phyloP scores from a whole-genome alignment of 2,329 filamentous ascomycete genomes.

The Apiospora koreana region DNA sequence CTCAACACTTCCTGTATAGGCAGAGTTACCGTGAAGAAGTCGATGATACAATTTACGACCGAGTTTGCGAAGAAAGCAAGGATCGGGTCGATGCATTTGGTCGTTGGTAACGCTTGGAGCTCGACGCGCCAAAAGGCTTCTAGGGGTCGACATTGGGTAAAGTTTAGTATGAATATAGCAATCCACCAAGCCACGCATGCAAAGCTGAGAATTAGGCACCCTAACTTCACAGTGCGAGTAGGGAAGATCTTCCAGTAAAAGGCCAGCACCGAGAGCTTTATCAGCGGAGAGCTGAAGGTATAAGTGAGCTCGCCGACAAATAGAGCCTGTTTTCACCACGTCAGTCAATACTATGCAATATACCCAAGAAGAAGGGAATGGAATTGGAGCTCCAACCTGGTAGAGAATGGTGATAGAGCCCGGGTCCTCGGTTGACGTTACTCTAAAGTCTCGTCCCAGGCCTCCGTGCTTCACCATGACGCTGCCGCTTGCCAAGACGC shows the following conservation, averaged over 20 bases:
- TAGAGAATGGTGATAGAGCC: not conserved
- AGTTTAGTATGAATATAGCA: not conserved
- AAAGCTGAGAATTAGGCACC: slow-evolving; percentile 9
- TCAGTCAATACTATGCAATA: not conserved
- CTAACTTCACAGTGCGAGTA: slow-evolving; percentile 12
- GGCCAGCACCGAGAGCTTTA: slow-evolving; percentile 17
- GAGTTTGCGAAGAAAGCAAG: not conserved
- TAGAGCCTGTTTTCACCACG: slow-evolving; percentile 16
- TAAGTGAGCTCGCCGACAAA: slow-evolving; percentile 25
- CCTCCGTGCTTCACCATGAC: not conserved
- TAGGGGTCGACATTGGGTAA: slow-evolving; percentile 3
- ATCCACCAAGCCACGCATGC: not conserved
- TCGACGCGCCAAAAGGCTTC: not conserved
- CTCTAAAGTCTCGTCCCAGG: not conserved
- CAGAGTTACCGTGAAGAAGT: not conserved
- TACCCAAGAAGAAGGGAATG: not conserved
- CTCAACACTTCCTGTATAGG: not conserved
- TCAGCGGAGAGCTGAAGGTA: slow-evolving; percentile 14
- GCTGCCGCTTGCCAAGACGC: not conserved
- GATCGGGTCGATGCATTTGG: slow-evolving; percentile 6
- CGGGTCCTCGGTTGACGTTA: not conserved
- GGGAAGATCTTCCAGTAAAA: slow-evolving; percentile 18
- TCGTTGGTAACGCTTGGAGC: not conserved
- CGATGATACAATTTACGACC: not conserved
- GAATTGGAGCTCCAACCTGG: not conserved